Evolutionary conservation across 305 asterid species (phyloP), one percentile per base, ranked within the genome.

Genomic region (Fraxinus paxiana): DNA sequence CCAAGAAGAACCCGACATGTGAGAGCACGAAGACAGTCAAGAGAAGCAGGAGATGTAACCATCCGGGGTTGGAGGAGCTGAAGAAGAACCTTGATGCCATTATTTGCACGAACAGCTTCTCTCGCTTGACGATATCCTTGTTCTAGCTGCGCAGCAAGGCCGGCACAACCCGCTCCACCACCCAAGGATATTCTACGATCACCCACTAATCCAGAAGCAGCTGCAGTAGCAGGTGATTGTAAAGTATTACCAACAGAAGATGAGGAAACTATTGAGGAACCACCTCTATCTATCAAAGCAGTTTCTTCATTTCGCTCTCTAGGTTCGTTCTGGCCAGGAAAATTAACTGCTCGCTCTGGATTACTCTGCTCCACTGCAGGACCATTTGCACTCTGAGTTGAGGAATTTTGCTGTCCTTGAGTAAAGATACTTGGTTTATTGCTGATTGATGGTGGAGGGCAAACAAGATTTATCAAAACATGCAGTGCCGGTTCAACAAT

Each of bases 391-490:
- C 83, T 81, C 79, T 91, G 98, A 83, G 51, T 73, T 38, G 92
- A 82, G 79, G 89, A 83, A 80, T 88, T 81, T 63, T 90, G 97
- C 81, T 90, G 99, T 61, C 93, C 97, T 87, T 92, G 98, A 67
- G 87, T 56, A 54, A 80, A 73, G 61, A 87, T 84, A 84, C 92
- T 85, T 75, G 99, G 92, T 86, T 92, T 96, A 82, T 93, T 92
- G 91, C 98, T 94, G 81, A 96, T 94, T 81, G 99, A 94, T 80
- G 99, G 99, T 74, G 99, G 98, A 80, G 99, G 98, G 85, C 99
- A 96, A 28, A 96, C 99, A 56, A 96, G 97, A 86, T 93, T 94
- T 85, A 96, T 94, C 84, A 94, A 87, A 80, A 94, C 90, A 84
- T 90, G 91, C 86, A 96, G 83, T 18, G 99, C 98, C 5, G 98